Evolutionary conservation across 129 eudicot species (phyloP).

Genomic region (Chrysanthemum lavandulifolium): DNA sequence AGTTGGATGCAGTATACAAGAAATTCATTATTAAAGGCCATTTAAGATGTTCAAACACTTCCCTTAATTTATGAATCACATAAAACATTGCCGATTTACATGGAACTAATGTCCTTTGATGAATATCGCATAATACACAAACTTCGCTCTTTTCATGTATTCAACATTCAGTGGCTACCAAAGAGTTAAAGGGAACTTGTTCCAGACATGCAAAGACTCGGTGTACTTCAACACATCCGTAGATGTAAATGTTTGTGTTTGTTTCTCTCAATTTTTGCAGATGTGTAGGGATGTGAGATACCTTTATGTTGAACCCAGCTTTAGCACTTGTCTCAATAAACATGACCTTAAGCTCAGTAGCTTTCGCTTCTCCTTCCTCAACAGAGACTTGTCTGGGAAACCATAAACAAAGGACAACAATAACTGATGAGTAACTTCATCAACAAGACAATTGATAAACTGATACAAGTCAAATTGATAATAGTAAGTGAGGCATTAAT

Average conservation of each 20-base stretch:
- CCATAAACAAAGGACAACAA: conserved; percentile 21
- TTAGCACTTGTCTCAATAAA: conserved; percentile 67
- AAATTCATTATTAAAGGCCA: too few relatives aligned
- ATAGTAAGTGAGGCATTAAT: too few relatives aligned
- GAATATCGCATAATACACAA: neutral
- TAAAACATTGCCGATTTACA: neutral
- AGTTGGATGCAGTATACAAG: too few relatives aligned
- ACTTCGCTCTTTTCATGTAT: neutral
- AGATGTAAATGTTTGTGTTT: neutral
- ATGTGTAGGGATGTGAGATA: conserved; percentile 14
- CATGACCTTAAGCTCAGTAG: conserved; percentile 57
- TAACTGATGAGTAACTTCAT: neutral
- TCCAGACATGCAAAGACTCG: neutral
- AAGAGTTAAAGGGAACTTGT: neutral
- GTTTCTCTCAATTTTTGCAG: neutral
- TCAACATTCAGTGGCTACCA: neutral
- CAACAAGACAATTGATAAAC: neutral
- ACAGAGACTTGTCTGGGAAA: conserved; percentile 59
- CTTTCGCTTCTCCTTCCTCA: conserved; percentile 70
- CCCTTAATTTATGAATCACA: neutral
- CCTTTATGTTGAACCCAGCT: conserved; percentile 71
- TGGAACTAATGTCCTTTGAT: neutral
- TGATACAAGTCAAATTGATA: too few relatives aligned
- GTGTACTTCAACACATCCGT: neutral
- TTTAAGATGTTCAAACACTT: too few relatives aligned